Conservation (phyloP, 2,329 filamentous ascomycete genomes). For the Botryosphaeria dothidea region DNA sequence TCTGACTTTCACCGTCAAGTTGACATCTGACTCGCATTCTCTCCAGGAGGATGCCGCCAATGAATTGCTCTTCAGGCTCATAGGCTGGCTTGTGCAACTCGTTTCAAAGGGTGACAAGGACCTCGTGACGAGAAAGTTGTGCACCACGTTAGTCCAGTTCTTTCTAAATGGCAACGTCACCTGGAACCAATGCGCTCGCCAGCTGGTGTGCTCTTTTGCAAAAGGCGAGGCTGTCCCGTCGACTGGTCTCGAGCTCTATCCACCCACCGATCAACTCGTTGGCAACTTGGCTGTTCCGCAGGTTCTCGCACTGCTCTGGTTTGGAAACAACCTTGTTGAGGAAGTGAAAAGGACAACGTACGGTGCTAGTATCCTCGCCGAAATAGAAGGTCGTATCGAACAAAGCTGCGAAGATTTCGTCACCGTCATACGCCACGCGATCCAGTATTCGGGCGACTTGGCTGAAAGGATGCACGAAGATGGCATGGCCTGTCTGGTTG, state of each 20-base stretch:
- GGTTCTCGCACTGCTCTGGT: conserved; percentile 63
- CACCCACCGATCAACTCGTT: conserved; percentile 48
- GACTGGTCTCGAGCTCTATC: conserved; percentile 48
- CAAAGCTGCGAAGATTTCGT: conserved; percentile 12
- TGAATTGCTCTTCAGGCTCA: conserved; percentile 47
- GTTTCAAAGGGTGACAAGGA: conserved; percentile 12
- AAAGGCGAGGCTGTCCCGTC: conserved; percentile 49
- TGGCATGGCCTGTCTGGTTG: conserved; percentile 13
- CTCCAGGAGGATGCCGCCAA: conserved; percentile 36
- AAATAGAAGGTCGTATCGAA: conserved; percentile 8
- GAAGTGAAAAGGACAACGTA: conserved; percentile 47
- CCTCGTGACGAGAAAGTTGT: conserved; percentile 72
- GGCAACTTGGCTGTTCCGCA: conserved; percentile 51
- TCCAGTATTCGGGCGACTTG: not conserved
- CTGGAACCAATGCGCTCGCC: conserved; percentile 67
- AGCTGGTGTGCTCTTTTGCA: conserved; percentile 62
- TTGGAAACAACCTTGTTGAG: conserved; percentile 63
- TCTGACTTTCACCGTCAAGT: conserved; percentile 88
- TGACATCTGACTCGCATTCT: conserved; percentile 56
- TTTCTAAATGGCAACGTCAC: conserved; percentile 69
- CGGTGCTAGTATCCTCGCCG: not conserved
- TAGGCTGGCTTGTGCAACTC: conserved; percentile 59
- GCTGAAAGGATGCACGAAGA: conserved; percentile 13
- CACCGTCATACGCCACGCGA: not conserved
- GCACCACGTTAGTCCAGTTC: conserved; percentile 74